These are phyloP conservation scores for Eryngium alpinum DNA, from an alignment of 140 eudicot genomes.

Conservation along the genomic window DNA sequence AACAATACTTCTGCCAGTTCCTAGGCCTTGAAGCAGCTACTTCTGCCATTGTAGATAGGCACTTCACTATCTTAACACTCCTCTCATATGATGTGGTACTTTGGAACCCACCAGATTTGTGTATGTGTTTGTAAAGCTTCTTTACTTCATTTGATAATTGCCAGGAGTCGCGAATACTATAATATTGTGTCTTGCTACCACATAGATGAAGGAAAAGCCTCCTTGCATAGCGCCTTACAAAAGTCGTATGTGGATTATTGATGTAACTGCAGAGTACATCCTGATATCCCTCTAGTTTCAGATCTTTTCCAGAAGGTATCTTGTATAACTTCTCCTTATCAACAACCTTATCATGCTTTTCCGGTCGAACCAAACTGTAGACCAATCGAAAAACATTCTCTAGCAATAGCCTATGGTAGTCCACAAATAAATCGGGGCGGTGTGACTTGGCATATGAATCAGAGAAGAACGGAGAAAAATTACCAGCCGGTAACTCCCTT, in stretches of 20 bases:
- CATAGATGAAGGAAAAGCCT: constrained; percentile 93
- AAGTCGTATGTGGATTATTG: constrained; percentile 72
- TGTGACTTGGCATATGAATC: constrained; percentile 95
- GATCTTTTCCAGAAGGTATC: constrained; percentile 65
- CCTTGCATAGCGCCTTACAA: constrained; percentile 91
- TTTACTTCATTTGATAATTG: constrained; percentile 94
- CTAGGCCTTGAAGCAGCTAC: constrained; percentile 94
- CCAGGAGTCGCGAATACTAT: constrained; percentile 92
- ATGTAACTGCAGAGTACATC: constrained; percentile 96
- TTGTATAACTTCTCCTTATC: constrained; percentile 79
- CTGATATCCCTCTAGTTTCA: constrained; percentile 97
- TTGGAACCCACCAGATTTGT: constrained; percentile 89
- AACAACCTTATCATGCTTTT: constrained; percentile 83
- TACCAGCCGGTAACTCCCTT: constrained; percentile 97
- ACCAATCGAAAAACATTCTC: constrained; percentile 91
- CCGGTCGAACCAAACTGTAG: constrained; percentile 91
- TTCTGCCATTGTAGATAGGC: constrained; percentile 86
- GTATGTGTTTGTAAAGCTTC: constrained; percentile 75
- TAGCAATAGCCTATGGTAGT: constrained; percentile 77
- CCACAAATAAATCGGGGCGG: constrained; percentile 88
- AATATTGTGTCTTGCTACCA: constrained; percentile 97
- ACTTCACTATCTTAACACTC: constrained; percentile 91
- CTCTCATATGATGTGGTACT: constrained; percentile 83
- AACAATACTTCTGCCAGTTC: constrained; percentile 97
- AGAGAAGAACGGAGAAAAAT: constrained; percentile 91